Evolutionary conservation across 306 rosid species (phyloP), one percentile per base, ranked within the genome.

Genomic region (Vachellia pachyceras): DNA sequence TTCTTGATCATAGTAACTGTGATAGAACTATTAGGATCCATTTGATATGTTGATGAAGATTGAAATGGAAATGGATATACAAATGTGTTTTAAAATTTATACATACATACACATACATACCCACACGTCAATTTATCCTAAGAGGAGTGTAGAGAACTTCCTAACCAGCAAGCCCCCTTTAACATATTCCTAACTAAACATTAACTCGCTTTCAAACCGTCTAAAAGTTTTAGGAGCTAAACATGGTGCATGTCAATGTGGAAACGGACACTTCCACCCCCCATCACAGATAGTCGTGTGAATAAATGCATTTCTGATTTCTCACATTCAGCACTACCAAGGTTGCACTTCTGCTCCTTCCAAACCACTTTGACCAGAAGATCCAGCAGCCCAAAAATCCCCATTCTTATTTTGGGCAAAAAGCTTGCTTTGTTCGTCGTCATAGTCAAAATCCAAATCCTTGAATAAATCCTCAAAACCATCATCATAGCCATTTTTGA

Each of bases 401-500:
- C 66, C 79, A 76, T 88, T 83, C 37, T 65, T 75, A 77, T 85
- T 77, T 42, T 77, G 80, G 44, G 61, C 41, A 36, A 68, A 68
- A 41, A 84, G 72, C 66, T 57, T 81, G 46, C 29, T 72, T 58
- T 35, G 45, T 29, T 87, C 83, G 22, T 78, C 89, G 37, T 39
- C 89, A 42, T 39, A 65, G 61, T 84, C 95, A 15, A 87, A 86
- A 81, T 85, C 85, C 76, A 84, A 66, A 64, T 85, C 84, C 80
- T 88, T 93, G 67, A 95, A 89, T 82, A 91, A 85, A 83, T 85
- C 90, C 86, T 84, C 92, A 77, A 95, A 95, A 68, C 94, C 92
- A 68, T 90, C 97, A 61, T 88, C 91, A 76, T 89, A 86, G 60
- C 84, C 82, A 64, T 85, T 88, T 61, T 76, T 49, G 76, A 87